Conservation (phyloP, 768 basidiomycete genomes). For the Daedalea quercina region DNA sequence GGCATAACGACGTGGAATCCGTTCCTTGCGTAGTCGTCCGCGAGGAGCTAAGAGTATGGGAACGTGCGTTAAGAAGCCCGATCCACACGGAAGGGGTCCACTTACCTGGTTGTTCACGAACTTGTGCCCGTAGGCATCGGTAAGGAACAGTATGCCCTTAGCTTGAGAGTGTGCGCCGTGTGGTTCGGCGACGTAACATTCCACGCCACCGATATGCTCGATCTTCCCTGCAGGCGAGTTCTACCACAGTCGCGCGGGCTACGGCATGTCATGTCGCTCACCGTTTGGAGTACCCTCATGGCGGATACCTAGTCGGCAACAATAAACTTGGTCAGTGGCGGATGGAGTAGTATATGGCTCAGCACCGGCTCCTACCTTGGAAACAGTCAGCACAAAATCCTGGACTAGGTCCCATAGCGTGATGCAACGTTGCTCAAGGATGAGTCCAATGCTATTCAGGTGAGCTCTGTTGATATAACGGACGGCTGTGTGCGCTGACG, state of each 20-base stretch:
- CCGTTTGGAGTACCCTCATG: slow-evolving; percentile 31
- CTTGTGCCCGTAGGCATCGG: slow-evolving; percentile 30
- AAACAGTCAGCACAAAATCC: no score
- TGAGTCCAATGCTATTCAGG: no score
- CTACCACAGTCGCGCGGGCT: no score
- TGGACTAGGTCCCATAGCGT: no score
- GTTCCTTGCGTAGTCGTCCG: slow-evolving; percentile 26
- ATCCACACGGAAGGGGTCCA: not conserved
- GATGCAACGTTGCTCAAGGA: no score
- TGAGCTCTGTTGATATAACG: no score
- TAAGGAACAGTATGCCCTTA: slow-evolving; percentile 34
- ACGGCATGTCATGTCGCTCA: slow-evolving; percentile 6
- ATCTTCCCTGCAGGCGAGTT: slow-evolving; percentile 21
- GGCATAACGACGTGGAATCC: slow-evolving; percentile 24
- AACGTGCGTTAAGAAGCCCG: not conserved
- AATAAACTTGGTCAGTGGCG: no score
- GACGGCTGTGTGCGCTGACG: no score
- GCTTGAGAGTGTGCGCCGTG: slow-evolving; percentile 29
- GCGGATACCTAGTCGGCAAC: slow-evolving; percentile 20
- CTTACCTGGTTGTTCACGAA: slow-evolving; percentile 28
- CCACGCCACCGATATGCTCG: slow-evolving; percentile 29
- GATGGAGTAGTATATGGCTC: no score
- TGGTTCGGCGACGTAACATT: slow-evolving; percentile 33
- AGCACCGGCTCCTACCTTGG: no score
- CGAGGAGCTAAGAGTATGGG: slow-evolving; percentile 16